Evolutionary conservation across 768 basidiomycete species (phyloP).

Genomic region (Kwoniella sp.): DNA sequence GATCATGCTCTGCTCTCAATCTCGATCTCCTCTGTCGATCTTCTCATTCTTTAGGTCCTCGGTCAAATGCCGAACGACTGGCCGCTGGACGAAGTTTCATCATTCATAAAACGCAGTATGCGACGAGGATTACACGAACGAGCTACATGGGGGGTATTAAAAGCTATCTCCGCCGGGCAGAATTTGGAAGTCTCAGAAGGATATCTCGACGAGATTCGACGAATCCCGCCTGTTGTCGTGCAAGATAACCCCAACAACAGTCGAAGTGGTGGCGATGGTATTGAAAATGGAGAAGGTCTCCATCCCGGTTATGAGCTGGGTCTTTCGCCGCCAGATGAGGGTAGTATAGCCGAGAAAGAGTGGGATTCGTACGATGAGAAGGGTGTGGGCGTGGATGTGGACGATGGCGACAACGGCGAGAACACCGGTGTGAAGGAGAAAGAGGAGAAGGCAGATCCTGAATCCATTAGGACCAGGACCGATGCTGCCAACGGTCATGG

Average conservation of each 20-base stretch:
- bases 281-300: not conserved
- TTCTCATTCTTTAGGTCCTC: constrained; percentile 59
- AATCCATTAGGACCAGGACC: not conserved
- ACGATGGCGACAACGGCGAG: not conserved
- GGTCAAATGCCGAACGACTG: constrained; percentile 69
- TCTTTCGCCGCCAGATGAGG: constrained; percentile 45
- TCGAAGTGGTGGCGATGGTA: not conserved
- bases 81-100: constrained; percentile 71
- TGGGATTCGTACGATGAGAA: constrained; percentile 34
- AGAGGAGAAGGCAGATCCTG: not conserved
- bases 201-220: constrained; percentile 39
- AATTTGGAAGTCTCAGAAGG: constrained; percentile 66
- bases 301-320: not conserved
- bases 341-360: constrained; percentile 53
- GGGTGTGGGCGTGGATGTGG: not conserved
- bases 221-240: constrained; percentile 31
- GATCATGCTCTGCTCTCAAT: not conserved
- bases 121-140: constrained; percentile 70
- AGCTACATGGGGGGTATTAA: constrained; percentile 61
- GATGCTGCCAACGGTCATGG: no score
- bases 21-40: not conserved
- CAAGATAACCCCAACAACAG: not conserved
- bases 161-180: constrained; percentile 74
- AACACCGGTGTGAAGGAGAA: not conserved
- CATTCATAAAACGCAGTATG: constrained; percentile 77